phyloP scores from a whole-genome alignment of 2,329 filamentous ascomycete species.

The Aspergillus ustus region DNA sequence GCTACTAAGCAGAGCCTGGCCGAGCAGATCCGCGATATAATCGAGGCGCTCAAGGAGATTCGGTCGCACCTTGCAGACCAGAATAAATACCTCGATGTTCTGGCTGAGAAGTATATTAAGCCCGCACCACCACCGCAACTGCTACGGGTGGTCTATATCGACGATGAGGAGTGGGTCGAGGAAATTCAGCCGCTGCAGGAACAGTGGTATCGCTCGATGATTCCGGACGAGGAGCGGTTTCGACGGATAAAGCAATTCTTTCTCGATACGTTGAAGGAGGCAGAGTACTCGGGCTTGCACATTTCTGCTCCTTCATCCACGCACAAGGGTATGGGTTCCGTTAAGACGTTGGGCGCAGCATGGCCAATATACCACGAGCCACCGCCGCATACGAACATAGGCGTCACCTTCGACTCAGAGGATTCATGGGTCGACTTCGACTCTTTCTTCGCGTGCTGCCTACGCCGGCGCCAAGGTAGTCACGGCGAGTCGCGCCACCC shows the following conservation, averaged over 20 bases:
- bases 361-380: background rate
- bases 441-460: background rate
- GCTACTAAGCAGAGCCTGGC: background rate
- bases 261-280: too few relatives aligned
- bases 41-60: slow-evolving; percentile 6
- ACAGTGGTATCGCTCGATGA: background rate
- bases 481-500: background rate
- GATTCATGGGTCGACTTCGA: background rate
- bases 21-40: slow-evolving; percentile 5
- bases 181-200: background rate
- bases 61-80: slow-evolving; percentile 7
- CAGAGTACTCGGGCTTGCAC: background rate
- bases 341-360: background rate
- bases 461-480: background rate
- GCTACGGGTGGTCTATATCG: background rate
- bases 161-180: background rate
- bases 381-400: background rate
- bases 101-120: slow-evolving; percentile 5
- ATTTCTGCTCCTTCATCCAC: background rate
- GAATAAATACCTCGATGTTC: slow-evolving; percentile 10
- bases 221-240: background rate
- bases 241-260: background rate
- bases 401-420: background rate
- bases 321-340: background rate
- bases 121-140: background rate